Base-by-base conservation (phyloP, 1,284 basidiomycete genomes). In the Malassezia caprae region DNA sequence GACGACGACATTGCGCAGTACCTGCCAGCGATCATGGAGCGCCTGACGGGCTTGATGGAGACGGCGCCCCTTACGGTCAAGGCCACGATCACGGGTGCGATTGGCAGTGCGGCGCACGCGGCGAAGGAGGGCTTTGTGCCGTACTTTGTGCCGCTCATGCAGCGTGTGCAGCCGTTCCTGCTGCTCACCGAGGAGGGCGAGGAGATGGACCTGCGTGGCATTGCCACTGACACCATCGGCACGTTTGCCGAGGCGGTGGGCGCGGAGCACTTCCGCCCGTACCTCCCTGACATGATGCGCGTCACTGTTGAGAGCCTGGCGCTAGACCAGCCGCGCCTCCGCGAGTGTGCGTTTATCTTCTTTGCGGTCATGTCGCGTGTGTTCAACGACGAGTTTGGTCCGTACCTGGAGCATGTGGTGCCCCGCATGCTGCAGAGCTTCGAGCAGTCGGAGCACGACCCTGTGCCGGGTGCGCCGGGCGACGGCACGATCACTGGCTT, bases 191-290 rank as follows among this genome's bases (percentile, higher is more conserved):
- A 78, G 51, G 83, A 83, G 37, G 88, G 90, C 72, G 89, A 91
- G 73, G 85, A 84, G 64, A 76, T 77, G 64, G 91, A 98, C 71
- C 82, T 99, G 40, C 88, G 94, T 59, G 94, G 94, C 40, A 94
- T 96, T 73, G 87, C 93, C 24, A 96, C 94, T 82, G 94, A 98
- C 78, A 90, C 94, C 32, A 85, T 96, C 61, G 94, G 94, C 45
- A 98, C 94, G 0, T 89, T 99, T 65, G 89, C 93, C 31, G 94
- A 96, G 77, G 90, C 94, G 13, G 89, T 98, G 49, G 94, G 94
- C 63, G 83, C 85, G 73, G 90, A 98, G 24, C 79, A 83, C 28
- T 99, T 98, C 85, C 81, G 88, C 35, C 93, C 91, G 21, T 98
- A 88, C 82, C 93, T 96, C 80, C 80, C 85, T 40, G 85, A 90